Evolutionary conservation across 176 grass and related monocot species (phyloP).

Genomic region (Pharus latifolius): DNA sequence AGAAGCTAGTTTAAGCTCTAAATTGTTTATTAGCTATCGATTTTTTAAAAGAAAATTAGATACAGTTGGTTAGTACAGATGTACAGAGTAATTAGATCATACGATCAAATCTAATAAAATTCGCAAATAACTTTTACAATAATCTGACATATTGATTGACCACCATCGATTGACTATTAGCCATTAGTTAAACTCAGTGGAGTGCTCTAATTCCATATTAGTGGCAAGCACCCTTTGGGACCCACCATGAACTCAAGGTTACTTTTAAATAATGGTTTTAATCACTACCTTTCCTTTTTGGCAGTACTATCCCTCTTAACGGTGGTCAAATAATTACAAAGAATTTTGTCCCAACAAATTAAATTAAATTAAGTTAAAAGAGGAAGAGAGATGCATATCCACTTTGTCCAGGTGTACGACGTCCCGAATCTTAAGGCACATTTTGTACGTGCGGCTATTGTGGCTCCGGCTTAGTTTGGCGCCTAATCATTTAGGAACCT

Average conservation of each 20-base stretch:
- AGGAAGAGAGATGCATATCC: not conserved
- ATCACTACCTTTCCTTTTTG: slow-evolving; percentile 34
- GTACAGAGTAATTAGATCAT: no score
- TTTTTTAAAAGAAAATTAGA: no score
- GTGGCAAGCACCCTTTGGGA: slow-evolving; percentile 57
- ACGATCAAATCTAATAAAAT: no score
- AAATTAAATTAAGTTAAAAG: not conserved
- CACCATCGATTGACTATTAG: slow-evolving; percentile 6
- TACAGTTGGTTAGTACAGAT: no score
- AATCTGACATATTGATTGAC: no score
- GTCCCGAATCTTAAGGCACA: no score
- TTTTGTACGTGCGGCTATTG: not conserved
- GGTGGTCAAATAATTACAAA: slow-evolving; percentile 29
- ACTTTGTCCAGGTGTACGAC: no score
- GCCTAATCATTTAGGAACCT: not conserved
- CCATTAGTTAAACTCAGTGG: slow-evolving; percentile 6
- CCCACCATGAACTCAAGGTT: slow-evolving; percentile 24
- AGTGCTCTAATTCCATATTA: slow-evolving; percentile 47
- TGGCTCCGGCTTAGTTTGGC: not conserved
- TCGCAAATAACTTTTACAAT: no score
- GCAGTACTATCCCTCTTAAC: slow-evolving; percentile 14
- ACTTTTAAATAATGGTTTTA: slow-evolving; percentile 27
- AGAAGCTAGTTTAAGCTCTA: slow-evolving; percentile 11
- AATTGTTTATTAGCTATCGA: no score
- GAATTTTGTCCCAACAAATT: not conserved